phyloP scores from a whole-genome alignment of 2,329 filamentous ascomycete species.

The Aspergillus transmontanensis region DNA sequence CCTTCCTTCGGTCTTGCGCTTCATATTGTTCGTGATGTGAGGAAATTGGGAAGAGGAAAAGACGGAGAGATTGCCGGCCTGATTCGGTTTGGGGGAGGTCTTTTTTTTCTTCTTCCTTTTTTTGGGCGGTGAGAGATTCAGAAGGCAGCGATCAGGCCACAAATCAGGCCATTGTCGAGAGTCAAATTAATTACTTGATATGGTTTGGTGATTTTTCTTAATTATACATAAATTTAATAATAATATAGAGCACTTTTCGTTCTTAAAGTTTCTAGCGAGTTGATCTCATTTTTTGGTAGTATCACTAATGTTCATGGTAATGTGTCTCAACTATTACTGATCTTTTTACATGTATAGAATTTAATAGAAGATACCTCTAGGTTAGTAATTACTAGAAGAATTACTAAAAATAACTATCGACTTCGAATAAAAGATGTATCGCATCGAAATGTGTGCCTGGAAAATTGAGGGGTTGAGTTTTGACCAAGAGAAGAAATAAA shows the following conservation, averaged over 20 bases:
- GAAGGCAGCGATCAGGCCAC: slow-evolving; percentile 20
- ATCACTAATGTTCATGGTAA: neutral
- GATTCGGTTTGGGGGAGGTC: neutral
- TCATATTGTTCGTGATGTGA: slow-evolving; percentile 34
- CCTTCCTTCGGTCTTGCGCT: slow-evolving; percentile 45
- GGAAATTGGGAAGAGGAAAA: neutral
- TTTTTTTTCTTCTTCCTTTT: slow-evolving; percentile 16
- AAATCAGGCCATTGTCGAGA: slow-evolving; percentile 21
- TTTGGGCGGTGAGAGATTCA: slow-evolving; percentile 23
- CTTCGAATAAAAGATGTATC: too few relatives aligned
- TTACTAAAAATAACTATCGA: too few relatives aligned
- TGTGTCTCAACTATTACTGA: neutral
- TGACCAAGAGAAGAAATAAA: too few relatives aligned
- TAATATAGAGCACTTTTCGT: too few relatives aligned
- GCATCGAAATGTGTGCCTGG: too few relatives aligned
- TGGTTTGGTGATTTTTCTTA: neutral
- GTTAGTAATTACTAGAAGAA: too few relatives aligned
- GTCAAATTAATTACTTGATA: neutral
- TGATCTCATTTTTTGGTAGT: too few relatives aligned
- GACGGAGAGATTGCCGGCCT: neutral
- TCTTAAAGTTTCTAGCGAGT: too few relatives aligned
- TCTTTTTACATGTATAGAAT: neutral
- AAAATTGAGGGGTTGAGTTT: too few relatives aligned
- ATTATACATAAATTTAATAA: neutral
- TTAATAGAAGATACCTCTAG: too few relatives aligned